A percentile compares a stretch with the other conserved stretches of the same genome.
These are phyloP conservation scores for Dipteronia dyeriana DNA, from an alignment of 345 rosid genomes.

Conservation along the genomic window DNA sequence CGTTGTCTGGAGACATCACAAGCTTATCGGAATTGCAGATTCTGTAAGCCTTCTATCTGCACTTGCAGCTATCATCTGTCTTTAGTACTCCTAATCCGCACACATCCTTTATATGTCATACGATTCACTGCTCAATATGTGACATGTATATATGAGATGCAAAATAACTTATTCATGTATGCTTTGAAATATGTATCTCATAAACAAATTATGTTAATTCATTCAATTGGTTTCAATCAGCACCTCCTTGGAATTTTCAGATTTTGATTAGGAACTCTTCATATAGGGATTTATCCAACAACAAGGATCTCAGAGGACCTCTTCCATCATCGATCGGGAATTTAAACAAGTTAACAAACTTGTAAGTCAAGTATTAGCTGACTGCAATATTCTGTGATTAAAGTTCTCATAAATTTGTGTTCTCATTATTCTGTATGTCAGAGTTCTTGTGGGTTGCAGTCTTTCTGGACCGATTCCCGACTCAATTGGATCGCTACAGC, in stretches of 20 bases:
- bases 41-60: constrained; percentile 2
- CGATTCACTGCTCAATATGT: no score
- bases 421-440: constrained; percentile 14
- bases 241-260: constrained; percentile 1
- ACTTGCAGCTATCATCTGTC: no score
- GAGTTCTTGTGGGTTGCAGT: constrained; percentile 34
- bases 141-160: no score
- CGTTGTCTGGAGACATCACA: no score
- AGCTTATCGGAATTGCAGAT: neutral
- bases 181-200: neutral
- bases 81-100: no score
- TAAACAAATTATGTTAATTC: neutral
- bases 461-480: constrained; percentile 36
- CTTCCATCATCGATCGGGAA: constrained; percentile 63
- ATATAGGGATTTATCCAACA: constrained; percentile 82
- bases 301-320: constrained; percentile 56
- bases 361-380: constrained; percentile 50
- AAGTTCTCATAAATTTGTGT: neutral
- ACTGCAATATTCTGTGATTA: neutral
- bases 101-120: no score
- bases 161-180: no score
- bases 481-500: constrained; percentile 30
- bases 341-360: constrained; percentile 52
- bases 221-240: neutral
- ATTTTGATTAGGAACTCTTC: constrained; percentile 17